Percentiles rank a stretch among this genome's conserved stretches.
These are phyloP conservation scores for Sutorius australiensis DNA, from an alignment of 768 basidiomycete genomes.

Conservation along the genomic window DNA sequence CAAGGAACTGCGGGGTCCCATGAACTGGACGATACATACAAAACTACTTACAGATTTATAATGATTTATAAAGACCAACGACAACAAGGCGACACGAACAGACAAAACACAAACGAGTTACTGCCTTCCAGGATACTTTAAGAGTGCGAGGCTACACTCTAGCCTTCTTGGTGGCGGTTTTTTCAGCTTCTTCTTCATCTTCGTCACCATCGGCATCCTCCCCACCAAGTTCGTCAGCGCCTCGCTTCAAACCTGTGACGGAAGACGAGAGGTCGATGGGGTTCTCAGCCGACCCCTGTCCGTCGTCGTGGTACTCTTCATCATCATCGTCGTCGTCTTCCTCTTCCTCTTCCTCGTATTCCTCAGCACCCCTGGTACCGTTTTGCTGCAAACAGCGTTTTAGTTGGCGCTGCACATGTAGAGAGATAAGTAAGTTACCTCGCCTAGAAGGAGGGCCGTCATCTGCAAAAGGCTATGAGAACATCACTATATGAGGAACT, in stretches of 20 bases:
- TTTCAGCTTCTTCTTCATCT: background rate
- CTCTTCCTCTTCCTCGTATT: background rate
- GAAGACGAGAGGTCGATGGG: constrained; percentile 7
- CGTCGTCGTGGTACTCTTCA: constrained; percentile 15
- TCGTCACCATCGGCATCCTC: constrained; percentile 10
- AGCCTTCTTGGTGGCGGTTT: constrained; percentile 21
- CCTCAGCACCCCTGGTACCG: constrained; percentile 3
- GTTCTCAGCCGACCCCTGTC: constrained; percentile 10
- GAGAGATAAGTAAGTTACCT: constrained; percentile 8
- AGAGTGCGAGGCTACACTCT: constrained; percentile 18
- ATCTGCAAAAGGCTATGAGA: constrained; percentile 16
- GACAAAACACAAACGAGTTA: background rate
- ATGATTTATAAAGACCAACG: constrained; percentile 15
- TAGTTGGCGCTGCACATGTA: background rate
- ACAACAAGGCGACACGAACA: background rate
- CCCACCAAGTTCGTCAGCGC: constrained; percentile 21
- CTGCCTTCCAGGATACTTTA: background rate
- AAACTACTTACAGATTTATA: constrained; percentile 6
- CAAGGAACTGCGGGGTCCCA: background rate
- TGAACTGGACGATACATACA: background rate
- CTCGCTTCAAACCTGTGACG: constrained; percentile 25
- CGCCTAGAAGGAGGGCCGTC: constrained; percentile 23
- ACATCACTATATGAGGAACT: background rate
- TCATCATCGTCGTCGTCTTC: constrained; percentile 22
- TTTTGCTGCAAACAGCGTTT: constrained; percentile 8